Base-by-base conservation (phyloP, 306 rosid genomes). In the Trichosanthes cucumerina region DNA sequence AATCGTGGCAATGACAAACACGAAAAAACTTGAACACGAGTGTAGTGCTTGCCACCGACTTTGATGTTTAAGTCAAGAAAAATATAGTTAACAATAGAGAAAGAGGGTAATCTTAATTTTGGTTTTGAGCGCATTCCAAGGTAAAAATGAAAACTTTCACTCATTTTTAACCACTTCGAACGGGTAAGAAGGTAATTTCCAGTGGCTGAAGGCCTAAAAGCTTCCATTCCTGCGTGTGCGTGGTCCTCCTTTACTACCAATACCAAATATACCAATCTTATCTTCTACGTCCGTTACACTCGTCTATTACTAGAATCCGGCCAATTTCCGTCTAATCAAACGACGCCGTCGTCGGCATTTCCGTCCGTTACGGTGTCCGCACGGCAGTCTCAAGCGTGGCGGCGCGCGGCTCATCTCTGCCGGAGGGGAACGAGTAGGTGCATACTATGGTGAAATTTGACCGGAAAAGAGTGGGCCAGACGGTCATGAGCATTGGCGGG, bases 391-490 rank as follows among this genome's bases (percentile, higher is more conserved):
- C 4, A 18, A 16, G 15, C 43, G 24, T 43, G 26, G 78, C 16
- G 57, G 77, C 58, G 77, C 77, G 15, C n/a, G 26, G 41, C 76
- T 49, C 18, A 49, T 0, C 41, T 72, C 59, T 23, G 38, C 16
- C 77, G 44, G 15, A 46, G 44, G 18, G 60, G 60, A 50, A 49
- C 39, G 19, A 60, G 68, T 28, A 12, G 39, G 39, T 24, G n/a
- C 39, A 24, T 59, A 57, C 46, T 23, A 90, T 87, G 93, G 88
- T 72, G 81, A 84, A 46, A 79, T 84, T 76, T 74, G 91, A 95
- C 86, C 93, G 93, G 89, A 86, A 90, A 80, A 91, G 62, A 72
- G 82, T 86, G 62, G 83, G 81, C 73, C 92, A 89, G 82, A 39
- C 85, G 76, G 81, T 91, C 44, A 60, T 72, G 26, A 90, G 94